Evolutionary conservation across 1,284 basidiomycete genomes (phyloP).

Genomic region (Tylopilus orsonianus): DNA sequence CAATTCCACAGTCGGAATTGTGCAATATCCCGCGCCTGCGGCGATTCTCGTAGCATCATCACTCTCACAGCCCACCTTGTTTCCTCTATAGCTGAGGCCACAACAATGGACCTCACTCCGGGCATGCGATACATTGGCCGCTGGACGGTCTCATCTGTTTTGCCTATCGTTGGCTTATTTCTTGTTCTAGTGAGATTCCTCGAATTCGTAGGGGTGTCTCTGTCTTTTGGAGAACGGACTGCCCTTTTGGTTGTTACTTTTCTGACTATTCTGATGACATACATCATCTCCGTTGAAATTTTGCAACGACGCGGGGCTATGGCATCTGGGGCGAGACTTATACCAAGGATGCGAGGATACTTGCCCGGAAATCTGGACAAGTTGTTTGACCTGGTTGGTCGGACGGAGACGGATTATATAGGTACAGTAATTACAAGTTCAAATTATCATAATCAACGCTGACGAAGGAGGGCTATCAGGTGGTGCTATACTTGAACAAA

Average conservation of each 20-base stretch:
- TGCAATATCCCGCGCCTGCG: too few relatives aligned
- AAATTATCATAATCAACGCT: not conserved
- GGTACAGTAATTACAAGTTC: constrained; percentile 11
- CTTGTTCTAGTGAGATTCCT: constrained; percentile 16
- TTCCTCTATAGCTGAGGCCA: not conserved
- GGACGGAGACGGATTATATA: constrained; percentile 26
- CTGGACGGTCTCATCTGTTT: constrained; percentile 9
- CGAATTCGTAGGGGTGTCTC: constrained; percentile 2
- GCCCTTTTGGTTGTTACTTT: constrained; percentile 5
- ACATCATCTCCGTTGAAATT: constrained; percentile 6
- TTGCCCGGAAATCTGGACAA: constrained; percentile 30
- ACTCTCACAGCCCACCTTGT: not conserved
- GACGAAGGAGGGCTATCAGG: constrained; percentile 17
- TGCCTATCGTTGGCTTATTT: constrained; percentile 14
- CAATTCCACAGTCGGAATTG: too few relatives aligned
- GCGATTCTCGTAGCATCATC: too few relatives aligned
- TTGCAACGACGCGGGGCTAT: constrained; percentile 23
- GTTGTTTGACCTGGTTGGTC: constrained; percentile 12
- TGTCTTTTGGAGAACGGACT: constrained; percentile 12
- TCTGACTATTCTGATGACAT: constrained; percentile 4
- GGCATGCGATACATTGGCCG: constrained; percentile 21
- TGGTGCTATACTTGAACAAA: constrained; percentile 9
- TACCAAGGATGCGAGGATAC: constrained; percentile 22
- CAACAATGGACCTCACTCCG: constrained; percentile 26
- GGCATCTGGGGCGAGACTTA: constrained; percentile 19